Conservation (phyloP, 2,329 filamentous ascomycete species). For the Sclerotinia sclerotiorum region DNA sequence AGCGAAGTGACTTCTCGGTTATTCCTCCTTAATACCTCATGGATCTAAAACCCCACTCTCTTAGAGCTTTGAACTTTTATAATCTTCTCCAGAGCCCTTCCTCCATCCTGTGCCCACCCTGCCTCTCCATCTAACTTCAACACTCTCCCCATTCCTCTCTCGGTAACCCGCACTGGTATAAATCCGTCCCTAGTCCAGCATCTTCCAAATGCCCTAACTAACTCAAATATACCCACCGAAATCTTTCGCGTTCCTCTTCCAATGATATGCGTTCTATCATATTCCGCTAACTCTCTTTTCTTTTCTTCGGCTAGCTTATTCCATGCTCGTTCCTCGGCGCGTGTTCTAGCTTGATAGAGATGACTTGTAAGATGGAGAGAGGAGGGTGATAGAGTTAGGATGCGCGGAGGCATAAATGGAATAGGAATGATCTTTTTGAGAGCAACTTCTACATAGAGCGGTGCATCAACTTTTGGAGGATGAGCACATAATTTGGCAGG, state of each 20-base stretch:
- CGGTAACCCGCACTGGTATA: conserved; percentile 48
- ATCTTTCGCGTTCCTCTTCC: conserved; percentile 57
- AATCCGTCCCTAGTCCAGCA: conserved; percentile 58
- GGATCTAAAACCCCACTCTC: background rate
- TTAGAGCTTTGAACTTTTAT: conserved; percentile 37
- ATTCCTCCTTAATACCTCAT: background rate
- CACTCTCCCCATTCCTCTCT: conserved; percentile 40
- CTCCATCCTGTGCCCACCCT: conserved; percentile 60
- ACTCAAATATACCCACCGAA: conserved; percentile 44
- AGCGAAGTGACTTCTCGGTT: conserved; percentile 13
- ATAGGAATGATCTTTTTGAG: conserved; percentile 38
- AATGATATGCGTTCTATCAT: conserved; percentile 56
- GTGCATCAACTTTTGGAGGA: conserved; percentile 3
- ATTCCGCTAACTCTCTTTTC: conserved; percentile 42
- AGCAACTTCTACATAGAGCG: conserved; percentile 53
- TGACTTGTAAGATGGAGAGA: conserved; percentile 12
- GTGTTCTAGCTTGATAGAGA: conserved; percentile 20
- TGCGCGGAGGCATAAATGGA: conserved; percentile 33
- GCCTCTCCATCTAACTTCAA: conserved; percentile 43
- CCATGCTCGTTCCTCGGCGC: conserved; percentile 32
- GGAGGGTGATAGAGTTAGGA: conserved; percentile 28
- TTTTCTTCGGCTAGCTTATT: conserved; percentile 41
- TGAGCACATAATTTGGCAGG: conserved; percentile 28
- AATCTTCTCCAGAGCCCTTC: conserved; percentile 58
- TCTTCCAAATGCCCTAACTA: conserved; percentile 51